phyloP scores from a whole-genome alignment of 176 grass and related monocot genomes.

The Thinopyrum elongatum region DNA sequence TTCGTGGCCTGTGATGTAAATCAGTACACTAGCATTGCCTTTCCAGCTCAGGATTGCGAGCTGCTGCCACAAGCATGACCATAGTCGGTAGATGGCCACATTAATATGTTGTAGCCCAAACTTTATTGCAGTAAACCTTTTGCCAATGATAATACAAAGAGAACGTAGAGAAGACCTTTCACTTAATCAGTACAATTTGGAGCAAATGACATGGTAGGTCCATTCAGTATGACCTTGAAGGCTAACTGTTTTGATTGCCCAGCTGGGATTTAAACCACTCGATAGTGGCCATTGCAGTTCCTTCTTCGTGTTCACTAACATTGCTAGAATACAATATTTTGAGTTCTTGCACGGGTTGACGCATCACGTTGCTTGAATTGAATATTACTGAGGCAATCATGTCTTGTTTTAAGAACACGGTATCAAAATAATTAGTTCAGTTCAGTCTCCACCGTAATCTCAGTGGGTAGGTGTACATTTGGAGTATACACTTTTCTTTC shows the following conservation, averaged over 20 bases:
- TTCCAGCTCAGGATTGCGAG: not conserved
- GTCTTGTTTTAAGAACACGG: conserved; percentile 4
- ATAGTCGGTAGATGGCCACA: not conserved
- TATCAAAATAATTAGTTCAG: not conserved
- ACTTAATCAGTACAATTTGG: not conserved
- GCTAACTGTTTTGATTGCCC: conserved; percentile 3
- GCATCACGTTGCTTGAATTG: not conserved
- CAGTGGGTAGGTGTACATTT: not conserved
- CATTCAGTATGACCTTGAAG: conserved; percentile 11
- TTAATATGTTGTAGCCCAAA: not conserved
- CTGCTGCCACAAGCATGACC: conserved; percentile 6
- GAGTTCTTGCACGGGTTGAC: not conserved
- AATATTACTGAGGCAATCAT: conserved; percentile 17
- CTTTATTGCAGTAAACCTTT: too few relatives aligned
- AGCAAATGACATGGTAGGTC: not conserved
- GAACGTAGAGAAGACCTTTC: too few relatives aligned
- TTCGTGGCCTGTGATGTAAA: not conserved
- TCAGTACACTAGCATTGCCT: not conserved
- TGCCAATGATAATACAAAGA: too few relatives aligned
- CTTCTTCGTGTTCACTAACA: not conserved
- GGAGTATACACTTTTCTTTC: too few relatives aligned
- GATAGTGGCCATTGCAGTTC: not conserved
- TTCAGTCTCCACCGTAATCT: not conserved
- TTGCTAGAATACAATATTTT: conserved; percentile 14
- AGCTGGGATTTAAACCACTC: not conserved